Evolutionary conservation across 83 land plant species (phyloP), one percentile per base, ranked within the genome.

Genomic region (Diphasiastrum complanatum): DNA sequence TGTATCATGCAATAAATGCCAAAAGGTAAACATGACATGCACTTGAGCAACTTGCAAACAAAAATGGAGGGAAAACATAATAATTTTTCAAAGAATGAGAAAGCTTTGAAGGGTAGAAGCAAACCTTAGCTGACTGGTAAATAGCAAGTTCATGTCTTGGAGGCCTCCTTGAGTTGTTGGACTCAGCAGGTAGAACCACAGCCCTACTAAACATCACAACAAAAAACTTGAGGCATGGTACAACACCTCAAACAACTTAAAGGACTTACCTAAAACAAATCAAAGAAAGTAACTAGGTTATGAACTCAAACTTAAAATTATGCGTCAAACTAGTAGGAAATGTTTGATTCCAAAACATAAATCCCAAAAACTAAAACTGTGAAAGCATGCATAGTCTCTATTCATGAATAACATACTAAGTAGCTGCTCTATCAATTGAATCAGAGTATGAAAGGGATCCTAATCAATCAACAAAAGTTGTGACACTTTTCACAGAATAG

Each of bases 81-180:
- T 38, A 38, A n/a, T n/a, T n/a, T n/a, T 14, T 14, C 8, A 47
- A 19, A 18, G n/a, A 18, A 47, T 24, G 24, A 5, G 12, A 47
- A 19, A 47, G n/a, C 23, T 47, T 19, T 24, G 4, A 47, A 19
- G n/a, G 8, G 29, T 16, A 49, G 57, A 19, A 3, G n/a, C 29
- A 31, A 69, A 83, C 96, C 91, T 83, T 83, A n/a, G 78, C 31
- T n/a, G 82, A 64, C 29, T 76, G 56, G 67, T 85, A 89, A 70
- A 92, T 74, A 30, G 75, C 96, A 56, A 92, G 87, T 76, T 88
- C 96, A 66, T 76, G 72, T 52, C 70, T 85, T 45, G 61, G 79
- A 58, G 83, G 82, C 33, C 77, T 79, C 52, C 70, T 60, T 11
- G 65, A 72, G 49, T 77, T 75, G 6, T 64, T 68, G 0, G 78